phyloP scores from a whole-genome alignment of 177 flowering plant species.

The Vitis hybrid region DNA sequence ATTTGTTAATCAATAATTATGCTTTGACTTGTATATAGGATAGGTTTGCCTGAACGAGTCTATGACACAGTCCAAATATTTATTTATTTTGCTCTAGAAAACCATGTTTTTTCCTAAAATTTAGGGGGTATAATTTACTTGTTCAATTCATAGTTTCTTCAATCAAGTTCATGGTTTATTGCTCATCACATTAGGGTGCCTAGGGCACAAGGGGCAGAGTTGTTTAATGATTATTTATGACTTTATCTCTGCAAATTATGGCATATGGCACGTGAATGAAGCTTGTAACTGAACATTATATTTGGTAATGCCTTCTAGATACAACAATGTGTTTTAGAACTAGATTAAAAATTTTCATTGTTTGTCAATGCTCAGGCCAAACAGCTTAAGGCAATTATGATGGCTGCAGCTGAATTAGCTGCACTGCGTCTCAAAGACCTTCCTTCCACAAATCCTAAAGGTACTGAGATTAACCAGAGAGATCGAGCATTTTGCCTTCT shows the following conservation, averaged over 20 bases:
- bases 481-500: slow-evolving; percentile 72
- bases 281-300: not conserved
- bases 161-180: too few species aligned
- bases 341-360: not conserved
- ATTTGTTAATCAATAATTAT: too few species aligned
- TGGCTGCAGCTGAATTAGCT: slow-evolving; percentile 92
- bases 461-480: slow-evolving; percentile 46
- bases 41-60: too few species aligned
- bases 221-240: not conserved
- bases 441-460: slow-evolving; percentile 51
- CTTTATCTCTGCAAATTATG: not conserved
- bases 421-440: slow-evolving; percentile 80
- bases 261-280: not conserved
- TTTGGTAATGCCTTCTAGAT: not conserved
- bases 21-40: too few species aligned
- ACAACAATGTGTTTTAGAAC: not conserved
- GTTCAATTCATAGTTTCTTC: not conserved
- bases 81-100: too few species aligned
- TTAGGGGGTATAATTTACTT: too few species aligned
- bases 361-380: slow-evolving; percentile 54
- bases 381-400: slow-evolving; percentile 88
- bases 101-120: too few species aligned
- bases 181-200: too few species aligned
- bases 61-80: too few species aligned
- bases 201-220: not conserved